Base-by-base conservation (phyloP, 2,329 filamentous ascomycete genomes). In the Septoria petroselini region DNA sequence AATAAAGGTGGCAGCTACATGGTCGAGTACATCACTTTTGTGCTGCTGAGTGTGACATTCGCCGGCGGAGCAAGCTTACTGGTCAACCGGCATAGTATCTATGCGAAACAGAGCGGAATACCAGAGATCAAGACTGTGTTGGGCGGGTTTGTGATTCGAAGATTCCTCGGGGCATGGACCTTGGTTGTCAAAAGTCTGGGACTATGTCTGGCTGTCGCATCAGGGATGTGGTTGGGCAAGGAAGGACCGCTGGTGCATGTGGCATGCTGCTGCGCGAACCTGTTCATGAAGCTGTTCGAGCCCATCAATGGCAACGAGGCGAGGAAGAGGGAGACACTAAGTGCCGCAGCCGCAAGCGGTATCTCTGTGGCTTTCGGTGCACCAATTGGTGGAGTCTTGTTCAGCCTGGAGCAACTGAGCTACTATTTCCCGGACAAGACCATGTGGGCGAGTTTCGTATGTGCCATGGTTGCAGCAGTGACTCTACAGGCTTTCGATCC, bases 361-460 rank as follows among this genome's bases (percentile, higher is more conserved):
- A 95, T 96, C 33, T 95, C 90, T 1, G 91, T 96, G 21, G 91
- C 91, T 37, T 96, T 96, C 68, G 91, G 91, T 23, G 88, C 91
- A 4, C 91, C 91, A 7, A 95, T 97, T 48, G 93, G 91, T 8
- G 91, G 91, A 39, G 91, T 97, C 17, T 73, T 97, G 15, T 97
- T 97, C 74, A 94, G 88, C 70, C 80, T 97, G n/a, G 91, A 95
- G 80, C 89, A 95, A 78, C 76, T 97, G 2, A 95, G 90, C 1
- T 97, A 96, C 68, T 97, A 96, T 70, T 97, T 97, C 61, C 91
- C 93, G 0, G 91, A 97, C 71, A 97, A 97, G 71, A 97, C 93
- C 7, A 97, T 98, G 93, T 98, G 93, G 93, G 93, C 96, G 68
- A 95, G 90, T 63, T 98, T 98, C 65, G 93, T 98, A 33, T 97